These are phyloP conservation scores for Eucalyptus globulus DNA, from an alignment of 345 rosid genomes.

Conservation along the genomic window DNA sequence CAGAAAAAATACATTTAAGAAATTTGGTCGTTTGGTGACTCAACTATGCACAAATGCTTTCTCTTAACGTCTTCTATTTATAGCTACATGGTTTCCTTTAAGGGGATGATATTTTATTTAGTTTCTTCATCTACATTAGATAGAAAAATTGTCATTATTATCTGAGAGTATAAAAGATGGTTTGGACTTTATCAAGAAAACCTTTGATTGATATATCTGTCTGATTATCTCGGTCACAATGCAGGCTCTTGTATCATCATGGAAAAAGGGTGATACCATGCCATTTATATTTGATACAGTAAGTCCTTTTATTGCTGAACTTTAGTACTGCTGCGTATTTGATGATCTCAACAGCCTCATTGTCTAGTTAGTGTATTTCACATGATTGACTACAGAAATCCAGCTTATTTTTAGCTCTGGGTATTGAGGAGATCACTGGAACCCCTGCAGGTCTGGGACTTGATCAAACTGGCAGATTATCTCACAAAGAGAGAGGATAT, in stretches of 20 bases:
- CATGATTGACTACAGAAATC: not conserved
- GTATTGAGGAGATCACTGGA: not conserved
- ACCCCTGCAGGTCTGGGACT: constrained; percentile 64
- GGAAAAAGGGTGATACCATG: constrained; percentile 81
- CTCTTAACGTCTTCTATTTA: not conserved
- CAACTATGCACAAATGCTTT: not conserved
- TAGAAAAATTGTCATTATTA: not conserved
- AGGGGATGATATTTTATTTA: not conserved
- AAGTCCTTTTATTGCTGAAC: not conserved
- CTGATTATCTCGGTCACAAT: not conserved
- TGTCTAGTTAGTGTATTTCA: not conserved
- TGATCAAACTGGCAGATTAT: constrained; percentile 84
- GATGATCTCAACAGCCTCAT: not conserved
- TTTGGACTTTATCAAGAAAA: not conserved
- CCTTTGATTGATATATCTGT: not conserved
- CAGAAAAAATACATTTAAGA: not conserved
- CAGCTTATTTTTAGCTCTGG: not conserved
- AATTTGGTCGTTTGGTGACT: not conserved
- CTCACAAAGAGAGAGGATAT: constrained; percentile 66
- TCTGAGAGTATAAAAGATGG: not conserved
- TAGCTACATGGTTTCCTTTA: not conserved
- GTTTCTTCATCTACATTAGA: not conserved
- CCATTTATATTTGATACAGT: constrained; percentile 53
- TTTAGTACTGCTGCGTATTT: not conserved
- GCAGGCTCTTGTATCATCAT: constrained; percentile 86